Evolutionary conservation across 495 filamentous ascomycete genomes (phyloP).

Genomic region (Parachaetomium inaequale): DNA sequence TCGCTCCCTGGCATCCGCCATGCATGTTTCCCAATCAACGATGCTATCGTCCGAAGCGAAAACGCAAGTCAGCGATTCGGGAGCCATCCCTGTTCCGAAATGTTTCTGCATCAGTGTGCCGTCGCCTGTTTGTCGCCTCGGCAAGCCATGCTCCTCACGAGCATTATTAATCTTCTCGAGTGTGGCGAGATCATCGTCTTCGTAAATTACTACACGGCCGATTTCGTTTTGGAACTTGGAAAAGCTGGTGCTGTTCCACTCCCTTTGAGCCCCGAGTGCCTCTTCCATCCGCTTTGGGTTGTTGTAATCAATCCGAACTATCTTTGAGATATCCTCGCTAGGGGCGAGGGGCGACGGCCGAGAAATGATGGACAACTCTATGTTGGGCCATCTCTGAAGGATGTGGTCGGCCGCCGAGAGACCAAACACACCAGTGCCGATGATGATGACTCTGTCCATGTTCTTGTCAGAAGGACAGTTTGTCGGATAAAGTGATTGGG

Average conservation of each 20-base stretch:
- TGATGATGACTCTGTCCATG: slow-evolving; percentile 1
- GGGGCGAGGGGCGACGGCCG: background rate
- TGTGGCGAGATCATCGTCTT: background rate
- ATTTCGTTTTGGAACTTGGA: background rate
- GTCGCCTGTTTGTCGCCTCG: background rate
- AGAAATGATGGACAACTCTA: background rate
- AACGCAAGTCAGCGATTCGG: background rate
- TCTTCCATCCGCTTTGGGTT: background rate
- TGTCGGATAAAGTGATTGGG: background rate
- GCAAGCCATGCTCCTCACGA: background rate
- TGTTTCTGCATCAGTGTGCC: background rate
- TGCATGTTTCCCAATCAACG: slow-evolving; percentile 1
- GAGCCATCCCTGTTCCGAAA: background rate
- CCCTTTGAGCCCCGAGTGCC: background rate
- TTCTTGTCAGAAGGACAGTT: background rate
- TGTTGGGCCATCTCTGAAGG: background rate
- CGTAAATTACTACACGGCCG: slow-evolving; percentile 4
- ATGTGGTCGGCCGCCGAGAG: background rate
- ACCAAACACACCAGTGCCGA: slow-evolving; percentile 2
- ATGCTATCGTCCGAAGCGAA: background rate
- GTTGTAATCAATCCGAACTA: background rate
- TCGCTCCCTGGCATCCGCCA: background rate
- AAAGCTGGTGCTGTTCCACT: background rate
- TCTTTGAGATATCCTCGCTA: background rate
- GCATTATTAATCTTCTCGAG: background rate